Conservation (phyloP, 1,284 basidiomycete genomes). For the Volvariella volvacea region DNA sequence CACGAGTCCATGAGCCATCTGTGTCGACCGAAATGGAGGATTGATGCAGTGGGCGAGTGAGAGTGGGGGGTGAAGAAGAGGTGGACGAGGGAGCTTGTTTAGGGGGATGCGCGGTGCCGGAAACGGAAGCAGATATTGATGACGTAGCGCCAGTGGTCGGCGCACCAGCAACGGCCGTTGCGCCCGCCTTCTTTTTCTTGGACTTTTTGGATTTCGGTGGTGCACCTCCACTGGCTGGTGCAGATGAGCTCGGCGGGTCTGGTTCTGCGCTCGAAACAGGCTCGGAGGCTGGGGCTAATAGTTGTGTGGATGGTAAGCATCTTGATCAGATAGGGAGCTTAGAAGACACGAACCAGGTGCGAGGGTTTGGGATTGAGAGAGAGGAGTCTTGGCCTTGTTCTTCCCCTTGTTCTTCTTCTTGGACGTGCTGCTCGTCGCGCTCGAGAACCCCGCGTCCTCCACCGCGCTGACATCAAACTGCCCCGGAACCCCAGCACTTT, state of each 20-base stretch:
- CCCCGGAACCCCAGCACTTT: not conserved
- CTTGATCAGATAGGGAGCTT: too few relatives aligned
- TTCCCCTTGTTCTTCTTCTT: constrained; percentile 15
- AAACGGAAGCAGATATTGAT: constrained; percentile 10
- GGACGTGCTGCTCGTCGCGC: too few relatives aligned
- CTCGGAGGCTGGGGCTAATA: too few relatives aligned
- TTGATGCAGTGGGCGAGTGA: constrained; percentile 13
- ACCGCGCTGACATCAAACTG: too few relatives aligned
- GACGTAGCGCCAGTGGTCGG: too few relatives aligned
- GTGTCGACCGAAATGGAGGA: constrained; percentile 30
- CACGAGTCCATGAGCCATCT: constrained; percentile 54
- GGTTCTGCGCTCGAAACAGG: constrained; percentile 4
- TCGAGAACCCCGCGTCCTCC: too few relatives aligned
- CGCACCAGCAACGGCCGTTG: too few relatives aligned
- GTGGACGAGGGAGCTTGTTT: constrained; percentile 1
- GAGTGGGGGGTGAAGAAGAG: constrained; percentile 13
- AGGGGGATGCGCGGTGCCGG: constrained; percentile 2
- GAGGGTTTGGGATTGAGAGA: constrained; percentile 1
- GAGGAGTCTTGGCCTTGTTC: not conserved
- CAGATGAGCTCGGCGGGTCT: constrained; percentile 6
- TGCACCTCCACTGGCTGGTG: constrained; percentile 8
- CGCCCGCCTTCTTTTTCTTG: constrained; percentile 37
- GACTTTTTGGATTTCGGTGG: constrained; percentile 30
- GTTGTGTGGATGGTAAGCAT: too few relatives aligned
- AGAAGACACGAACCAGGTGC: too few relatives aligned